A percentile compares a stretch with the other conserved stretches of the same genome.
Conservation (phyloP, 768 basidiomycete species). For the Amanita pallidorosea region DNA sequence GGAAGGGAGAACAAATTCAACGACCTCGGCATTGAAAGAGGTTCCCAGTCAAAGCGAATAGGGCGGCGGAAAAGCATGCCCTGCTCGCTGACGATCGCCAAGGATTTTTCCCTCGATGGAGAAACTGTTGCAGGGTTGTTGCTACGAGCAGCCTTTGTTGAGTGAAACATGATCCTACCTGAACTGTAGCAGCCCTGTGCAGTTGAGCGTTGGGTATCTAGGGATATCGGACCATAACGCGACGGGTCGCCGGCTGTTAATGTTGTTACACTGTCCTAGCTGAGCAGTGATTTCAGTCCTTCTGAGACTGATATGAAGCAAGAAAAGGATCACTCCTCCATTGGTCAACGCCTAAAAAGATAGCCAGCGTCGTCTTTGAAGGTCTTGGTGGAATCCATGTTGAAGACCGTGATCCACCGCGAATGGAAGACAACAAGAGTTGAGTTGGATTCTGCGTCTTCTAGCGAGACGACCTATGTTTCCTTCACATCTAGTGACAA, state of each 20-base stretch:
- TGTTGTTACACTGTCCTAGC: conserved; percentile 40
- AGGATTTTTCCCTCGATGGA: conserved; percentile 23
- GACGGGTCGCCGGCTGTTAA: conserved; percentile 67
- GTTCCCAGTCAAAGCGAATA: not conserved
- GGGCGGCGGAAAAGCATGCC: not conserved
- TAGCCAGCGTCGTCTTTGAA: conserved; percentile 48
- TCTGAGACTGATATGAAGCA: not conserved
- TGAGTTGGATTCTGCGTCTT: conserved; percentile 50
- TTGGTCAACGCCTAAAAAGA: conserved; percentile 35
- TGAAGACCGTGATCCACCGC: conserved; percentile 19
- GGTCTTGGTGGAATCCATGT: conserved; percentile 6
- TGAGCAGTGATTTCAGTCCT: conserved; percentile 12
- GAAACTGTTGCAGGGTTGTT: conserved; percentile 22
- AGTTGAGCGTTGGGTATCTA: conserved; percentile 44
- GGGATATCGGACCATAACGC: conserved; percentile 53
- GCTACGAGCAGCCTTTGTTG: not conserved
- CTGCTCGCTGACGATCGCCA: conserved; percentile 4
- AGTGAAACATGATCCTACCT: conserved; percentile 19
- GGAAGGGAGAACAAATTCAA: conserved; percentile 11
- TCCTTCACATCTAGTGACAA: conserved; percentile 46
- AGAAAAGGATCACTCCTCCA: conserved; percentile 16
- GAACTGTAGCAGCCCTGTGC: conserved; percentile 35
- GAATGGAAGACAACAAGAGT: conserved; percentile 45
- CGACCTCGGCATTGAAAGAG: not conserved
- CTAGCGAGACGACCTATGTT: conserved; percentile 57